Evolutionary conservation across 495 filamentous ascomycete genomes (phyloP), one percentile per base, ranked within the genome.

Genomic region (Viridothelium virens): DNA sequence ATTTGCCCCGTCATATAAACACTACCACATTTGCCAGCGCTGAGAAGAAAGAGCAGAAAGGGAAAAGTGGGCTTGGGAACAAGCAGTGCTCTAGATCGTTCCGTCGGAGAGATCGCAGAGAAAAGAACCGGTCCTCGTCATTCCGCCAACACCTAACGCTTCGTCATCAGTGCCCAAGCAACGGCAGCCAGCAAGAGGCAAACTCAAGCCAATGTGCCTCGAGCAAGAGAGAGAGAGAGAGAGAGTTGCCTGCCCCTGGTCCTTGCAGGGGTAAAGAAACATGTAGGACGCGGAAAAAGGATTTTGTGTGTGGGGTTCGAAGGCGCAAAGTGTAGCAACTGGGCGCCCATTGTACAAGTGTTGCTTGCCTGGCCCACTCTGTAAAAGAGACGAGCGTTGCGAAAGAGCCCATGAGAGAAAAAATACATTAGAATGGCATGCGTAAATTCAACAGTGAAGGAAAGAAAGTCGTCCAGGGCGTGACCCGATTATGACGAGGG

Each of bases 381-480:
- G 25, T 25, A 7, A 31, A 59, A 59, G 31, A 59, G 25, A n/a
- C 5, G 18, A 18, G 11, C 31, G 53, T 31, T 31, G 53, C 11
- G n/a, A 59, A 59, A 36, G 18, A 18, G 11, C 53, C 53, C 11
- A 14, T 7, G 3, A 7, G 18, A 33, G 53, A 59, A 59, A 53
- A 59, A 59, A 59, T 59, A 59, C 53, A 59, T 59, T 59, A 59
- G 53, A 59, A 59, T 34, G 53, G 53, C 25, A 59, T 59, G 53
- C 31, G 31, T 59, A 59, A 59, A 18, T 59, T 59, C 5, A 59
- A 59, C 53, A 59, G 36, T 33, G 31, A 59, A 59, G 31, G 53
- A 59, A 36, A 59, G 14, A 25, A 7, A 3, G 14, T 59, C 53
- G 31, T 36, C 7, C 3, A 0, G 3, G 31, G 31, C n/a, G 14